Evolutionary conservation across 108 stramenopile species (phyloP).

Genomic region (Parmales sp.): DNA sequence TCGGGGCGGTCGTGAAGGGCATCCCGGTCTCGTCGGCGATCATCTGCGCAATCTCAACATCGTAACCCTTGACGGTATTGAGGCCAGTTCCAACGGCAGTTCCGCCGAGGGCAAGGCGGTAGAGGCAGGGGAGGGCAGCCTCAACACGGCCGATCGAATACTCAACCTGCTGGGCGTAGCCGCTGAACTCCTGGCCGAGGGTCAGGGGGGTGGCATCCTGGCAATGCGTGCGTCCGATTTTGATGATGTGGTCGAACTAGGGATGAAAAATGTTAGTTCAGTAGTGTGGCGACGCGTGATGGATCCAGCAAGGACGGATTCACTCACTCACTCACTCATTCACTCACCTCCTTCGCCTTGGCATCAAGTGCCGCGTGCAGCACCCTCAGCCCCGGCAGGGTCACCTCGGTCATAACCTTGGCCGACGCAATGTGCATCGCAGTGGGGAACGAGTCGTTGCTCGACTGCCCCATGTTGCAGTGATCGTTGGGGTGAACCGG

Average conservation of each 20-base stretch:
- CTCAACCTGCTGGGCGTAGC: constrained; percentile 84
- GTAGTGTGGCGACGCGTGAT: too few species aligned
- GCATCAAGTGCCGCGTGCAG: constrained; percentile 53
- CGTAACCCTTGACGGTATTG: constrained; percentile 83
- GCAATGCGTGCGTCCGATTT: constrained; percentile 96
- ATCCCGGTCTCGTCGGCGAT: constrained; percentile 80
- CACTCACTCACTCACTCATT: too few species aligned
- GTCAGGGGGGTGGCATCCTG: constrained; percentile 96
- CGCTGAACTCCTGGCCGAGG: constrained; percentile 95
- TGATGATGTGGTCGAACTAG: constrained; percentile 75
- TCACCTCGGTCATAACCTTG: constrained; percentile 48
- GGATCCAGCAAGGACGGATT: too few species aligned
- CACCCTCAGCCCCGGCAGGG: constrained; percentile 48
- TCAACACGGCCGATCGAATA: constrained; percentile 74
- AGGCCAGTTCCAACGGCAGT: constrained; percentile 96
- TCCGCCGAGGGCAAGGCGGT: constrained; percentile 90
- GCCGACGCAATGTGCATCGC: constrained; percentile 91
- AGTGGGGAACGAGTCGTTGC: constrained; percentile 92
- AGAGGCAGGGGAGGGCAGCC: constrained; percentile 46
- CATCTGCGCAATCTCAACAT: constrained; percentile 69
- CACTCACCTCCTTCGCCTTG: constrained; percentile 34
- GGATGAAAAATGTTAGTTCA: too few species aligned
- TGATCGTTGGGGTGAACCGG: constrained; percentile 98
- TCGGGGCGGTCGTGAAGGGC: constrained; percentile 86
- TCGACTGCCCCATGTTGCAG: constrained; percentile 90